These are phyloP conservation scores for Malassezia globosa DNA, from an alignment of 1,284 basidiomycete genomes.

Conservation along the genomic window DNA sequence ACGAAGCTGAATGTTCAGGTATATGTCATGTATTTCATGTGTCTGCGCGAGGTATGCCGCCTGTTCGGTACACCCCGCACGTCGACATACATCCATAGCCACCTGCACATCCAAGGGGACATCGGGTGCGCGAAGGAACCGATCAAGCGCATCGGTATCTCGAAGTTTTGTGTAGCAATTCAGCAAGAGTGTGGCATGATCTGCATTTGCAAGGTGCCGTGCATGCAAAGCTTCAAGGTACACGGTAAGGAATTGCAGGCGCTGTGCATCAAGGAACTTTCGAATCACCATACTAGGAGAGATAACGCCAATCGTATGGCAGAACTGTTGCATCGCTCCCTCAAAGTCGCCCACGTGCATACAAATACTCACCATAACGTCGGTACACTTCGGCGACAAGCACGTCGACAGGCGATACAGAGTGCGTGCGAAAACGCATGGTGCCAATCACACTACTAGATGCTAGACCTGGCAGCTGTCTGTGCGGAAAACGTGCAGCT, in stretches of 20 bases:
- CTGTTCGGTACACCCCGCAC: conserved; percentile 90
- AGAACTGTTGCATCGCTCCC: conserved; percentile 78
- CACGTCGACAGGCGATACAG: conserved; percentile 21
- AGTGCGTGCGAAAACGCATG: conserved; percentile 12
- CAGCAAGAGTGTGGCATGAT: conserved; percentile 73
- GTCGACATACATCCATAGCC: conserved; percentile 86
- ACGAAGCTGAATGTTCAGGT: conserved; percentile 84
- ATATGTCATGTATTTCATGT: conserved; percentile 82
- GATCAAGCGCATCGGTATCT: conserved; percentile 74
- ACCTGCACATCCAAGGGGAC: conserved; percentile 92
- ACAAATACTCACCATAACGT: conserved; percentile 83
- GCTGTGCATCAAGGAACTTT: conserved; percentile 89
- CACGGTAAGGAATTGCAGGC: conserved; percentile 84
- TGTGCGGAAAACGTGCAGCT: conserved; percentile 18
- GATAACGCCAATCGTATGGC: conserved; percentile 75
- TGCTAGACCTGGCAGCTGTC: conserved; percentile 5
- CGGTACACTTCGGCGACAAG: conserved; percentile 41
- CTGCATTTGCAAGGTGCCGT: conserved; percentile 77
- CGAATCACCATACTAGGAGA: conserved; percentile 93
- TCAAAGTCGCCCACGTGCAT: conserved; percentile 84
- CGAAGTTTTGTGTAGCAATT: conserved; percentile 89
- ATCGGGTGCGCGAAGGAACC: conserved; percentile 58
- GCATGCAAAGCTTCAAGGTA: conserved; percentile 92
- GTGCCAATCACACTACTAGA: conserved; percentile 6
- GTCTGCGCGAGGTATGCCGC: conserved; percentile 85